These are phyloP conservation scores for Globisporangium yorkense DNA, from an alignment of 352 stramenopile species.

Conservation along the genomic window DNA sequence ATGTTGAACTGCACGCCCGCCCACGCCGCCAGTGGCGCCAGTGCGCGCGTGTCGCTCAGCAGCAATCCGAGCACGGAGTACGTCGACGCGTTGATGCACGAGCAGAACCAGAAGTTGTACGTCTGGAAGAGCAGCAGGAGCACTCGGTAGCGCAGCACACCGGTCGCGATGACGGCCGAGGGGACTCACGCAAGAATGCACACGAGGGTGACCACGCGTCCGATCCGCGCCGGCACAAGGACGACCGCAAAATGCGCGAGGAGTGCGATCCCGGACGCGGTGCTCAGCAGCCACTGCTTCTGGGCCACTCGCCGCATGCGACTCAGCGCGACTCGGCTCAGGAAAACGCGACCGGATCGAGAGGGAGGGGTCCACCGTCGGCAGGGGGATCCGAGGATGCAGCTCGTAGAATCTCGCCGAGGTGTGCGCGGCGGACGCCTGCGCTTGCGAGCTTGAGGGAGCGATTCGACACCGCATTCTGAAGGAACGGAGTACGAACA, in stretches of 20 bases:
- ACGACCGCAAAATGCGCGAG: not conserved
- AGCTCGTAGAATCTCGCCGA: not conserved
- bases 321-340: not conserved
- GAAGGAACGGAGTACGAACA: too few relatives aligned
- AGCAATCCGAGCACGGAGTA: not conserved
- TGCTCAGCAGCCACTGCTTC: not conserved
- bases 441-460: too few relatives aligned
- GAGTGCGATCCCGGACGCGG: not conserved
- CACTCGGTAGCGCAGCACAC: slow-evolving; percentile 1
- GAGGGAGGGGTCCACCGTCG: slow-evolving; percentile 3
- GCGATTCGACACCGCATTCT: too few relatives aligned
- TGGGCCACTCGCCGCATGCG: not conserved
- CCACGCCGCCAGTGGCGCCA: not conserved
- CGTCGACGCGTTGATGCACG: slow-evolving; percentile 1
- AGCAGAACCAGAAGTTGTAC: slow-evolving; percentile 9
- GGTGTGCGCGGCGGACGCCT: too few relatives aligned
- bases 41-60: not conserved
- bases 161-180: not conserved
- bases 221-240: not conserved
- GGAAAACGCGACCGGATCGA: slow-evolving; percentile 6
- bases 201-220: not conserved
- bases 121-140: not conserved
- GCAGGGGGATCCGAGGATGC: not conserved
- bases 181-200: not conserved
- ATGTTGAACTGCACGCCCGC: slow-evolving; percentile 6